A percentile compares a stretch with the other conserved stretches of the same genome.
phyloP scores from a whole-genome alignment of 2,329 filamentous ascomycete species.

The Pseudonectria buxi region DNA sequence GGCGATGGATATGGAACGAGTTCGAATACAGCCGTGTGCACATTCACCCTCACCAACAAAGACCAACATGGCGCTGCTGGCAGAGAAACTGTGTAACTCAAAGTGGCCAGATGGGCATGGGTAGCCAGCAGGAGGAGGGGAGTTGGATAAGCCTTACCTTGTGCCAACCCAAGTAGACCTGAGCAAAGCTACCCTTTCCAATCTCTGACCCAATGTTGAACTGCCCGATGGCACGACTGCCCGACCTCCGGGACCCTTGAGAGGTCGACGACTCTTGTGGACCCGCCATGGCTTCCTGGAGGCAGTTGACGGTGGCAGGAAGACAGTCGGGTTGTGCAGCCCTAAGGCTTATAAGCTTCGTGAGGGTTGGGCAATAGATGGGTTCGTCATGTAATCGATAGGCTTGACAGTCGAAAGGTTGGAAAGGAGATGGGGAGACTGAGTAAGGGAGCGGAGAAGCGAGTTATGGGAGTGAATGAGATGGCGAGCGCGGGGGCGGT shows the following conservation, averaged over 20 bases:
- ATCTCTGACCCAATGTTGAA: slow-evolving; percentile 85
- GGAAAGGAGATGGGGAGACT: background rate
- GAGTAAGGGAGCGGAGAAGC: slow-evolving; percentile 2
- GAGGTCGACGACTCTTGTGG: slow-evolving; percentile 30
- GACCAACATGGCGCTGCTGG: slow-evolving; percentile 4
- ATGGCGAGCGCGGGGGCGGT: slow-evolving; percentile 7
- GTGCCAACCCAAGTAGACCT: slow-evolving; percentile 82
- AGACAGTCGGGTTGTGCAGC: slow-evolving; percentile 25
- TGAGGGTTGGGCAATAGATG: slow-evolving; percentile 26
- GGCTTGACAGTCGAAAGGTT: slow-evolving; percentile 5
- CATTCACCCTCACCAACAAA: too few relatives aligned
- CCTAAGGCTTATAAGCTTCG: slow-evolving; percentile 32
- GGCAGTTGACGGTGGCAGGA: slow-evolving; percentile 27
- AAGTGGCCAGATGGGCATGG: slow-evolving; percentile 7
- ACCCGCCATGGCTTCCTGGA: slow-evolving; percentile 34
- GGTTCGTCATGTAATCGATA: slow-evolving; percentile 36
- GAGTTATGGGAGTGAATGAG: slow-evolving; percentile 1
- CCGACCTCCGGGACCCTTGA: slow-evolving; percentile 28
- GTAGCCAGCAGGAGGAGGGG: slow-evolving; percentile 1
- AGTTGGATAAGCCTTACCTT: slow-evolving; percentile 46
- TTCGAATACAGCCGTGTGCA: too few relatives aligned
- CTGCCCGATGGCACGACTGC: slow-evolving; percentile 52
- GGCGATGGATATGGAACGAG: background rate
- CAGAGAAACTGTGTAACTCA: slow-evolving; percentile 4
- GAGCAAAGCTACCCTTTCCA: slow-evolving; percentile 95